Percentiles rank a stretch among this genome's conserved stretches.
Conservation (phyloP, 495 filamentous ascomycete genomes). For the Daldinia grandis region DNA sequence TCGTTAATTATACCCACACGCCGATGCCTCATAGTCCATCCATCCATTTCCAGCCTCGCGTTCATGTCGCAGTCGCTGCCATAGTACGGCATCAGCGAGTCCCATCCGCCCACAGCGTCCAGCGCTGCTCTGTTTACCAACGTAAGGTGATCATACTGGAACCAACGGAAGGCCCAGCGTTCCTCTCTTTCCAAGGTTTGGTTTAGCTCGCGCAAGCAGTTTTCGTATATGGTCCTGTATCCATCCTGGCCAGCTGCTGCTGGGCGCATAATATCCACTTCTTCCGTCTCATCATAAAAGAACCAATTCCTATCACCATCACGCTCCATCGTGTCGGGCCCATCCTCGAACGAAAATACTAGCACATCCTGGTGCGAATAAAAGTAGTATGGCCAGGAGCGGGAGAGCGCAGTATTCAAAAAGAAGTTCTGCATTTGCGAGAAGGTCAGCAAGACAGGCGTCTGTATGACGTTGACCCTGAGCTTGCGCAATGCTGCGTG, state of each 20-base stretch:
- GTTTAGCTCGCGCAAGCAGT: constrained; percentile 45
- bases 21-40: constrained; percentile 51
- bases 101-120: constrained; percentile 66
- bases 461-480: constrained; percentile 59
- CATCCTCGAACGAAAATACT: constrained; percentile 62
- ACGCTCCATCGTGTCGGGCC: constrained; percentile 43
- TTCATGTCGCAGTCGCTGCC: constrained; percentile 70
- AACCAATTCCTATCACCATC: constrained; percentile 42
- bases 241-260: constrained; percentile 45
- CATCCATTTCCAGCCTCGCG: constrained; percentile 57
- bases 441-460: constrained; percentile 63
- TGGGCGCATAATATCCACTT: constrained; percentile 45
- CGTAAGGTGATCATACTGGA: constrained; percentile 55
- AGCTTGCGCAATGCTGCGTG: constrained; percentile 55
- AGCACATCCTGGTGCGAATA: constrained; percentile 68
- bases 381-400: constrained; percentile 64
- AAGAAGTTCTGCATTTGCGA: constrained; percentile 67
- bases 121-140: constrained; percentile 59
- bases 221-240: constrained; percentile 57
- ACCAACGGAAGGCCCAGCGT: constrained; percentile 46
- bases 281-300: constrained; percentile 49
- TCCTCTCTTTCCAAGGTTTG: constrained; percentile 38
- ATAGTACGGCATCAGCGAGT: constrained; percentile 68
- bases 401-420: constrained; percentile 52
- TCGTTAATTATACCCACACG: constrained; percentile 58